These are phyloP conservation scores for Alternaria arborescens DNA, from an alignment of 2,329 filamentous ascomycete genomes.

Conservation along the genomic window DNA sequence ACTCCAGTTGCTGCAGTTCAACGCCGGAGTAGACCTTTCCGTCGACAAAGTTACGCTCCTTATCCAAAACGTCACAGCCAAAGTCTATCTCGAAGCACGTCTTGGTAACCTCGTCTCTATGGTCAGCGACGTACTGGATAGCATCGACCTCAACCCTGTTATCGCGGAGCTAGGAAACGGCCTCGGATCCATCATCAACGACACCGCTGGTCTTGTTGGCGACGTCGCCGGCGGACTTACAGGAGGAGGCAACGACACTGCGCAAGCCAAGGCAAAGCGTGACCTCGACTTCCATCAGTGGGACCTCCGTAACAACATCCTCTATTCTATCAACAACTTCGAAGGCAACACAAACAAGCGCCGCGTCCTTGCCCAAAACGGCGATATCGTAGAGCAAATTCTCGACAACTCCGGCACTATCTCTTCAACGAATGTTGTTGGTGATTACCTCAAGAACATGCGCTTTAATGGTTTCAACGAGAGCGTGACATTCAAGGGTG, in stretches of 20 bases:
- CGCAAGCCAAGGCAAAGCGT: constrained; percentile 34
- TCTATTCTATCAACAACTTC: constrained; percentile 70
- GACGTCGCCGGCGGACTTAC: constrained; percentile 32
- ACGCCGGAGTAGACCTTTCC: constrained; percentile 66
- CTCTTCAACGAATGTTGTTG: constrained; percentile 55
- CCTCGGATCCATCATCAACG: constrained; percentile 59
- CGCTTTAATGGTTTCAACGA: constrained; percentile 62
- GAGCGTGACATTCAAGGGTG: constrained; percentile 51
- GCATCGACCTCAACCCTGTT: constrained; percentile 68
- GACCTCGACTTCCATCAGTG: constrained; percentile 50
- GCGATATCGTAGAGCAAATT: constrained; percentile 62
- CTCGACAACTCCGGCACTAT: constrained; percentile 64
- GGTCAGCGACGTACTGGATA: constrained; percentile 66
- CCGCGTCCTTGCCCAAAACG: constrained; percentile 64
- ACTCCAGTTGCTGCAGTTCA: constrained; percentile 66
- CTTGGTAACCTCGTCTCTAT: constrained; percentile 68
- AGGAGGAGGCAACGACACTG: constrained; percentile 15
- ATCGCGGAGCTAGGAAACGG: constrained; percentile 64
- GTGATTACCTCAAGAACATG: constrained; percentile 63
- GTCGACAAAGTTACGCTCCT: constrained; percentile 65
- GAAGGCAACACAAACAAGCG: constrained; percentile 63
- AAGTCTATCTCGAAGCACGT: constrained; percentile 67
- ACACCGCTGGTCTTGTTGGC: constrained; percentile 38
- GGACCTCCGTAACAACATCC: constrained; percentile 65
- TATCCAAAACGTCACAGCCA: constrained; percentile 67